A percentile compares a stretch with the other conserved stretches of the same genome.
phyloP scores from a whole-genome alignment of 1,284 basidiomycete genomes.

The Apiotrichum brassicae region DNA sequence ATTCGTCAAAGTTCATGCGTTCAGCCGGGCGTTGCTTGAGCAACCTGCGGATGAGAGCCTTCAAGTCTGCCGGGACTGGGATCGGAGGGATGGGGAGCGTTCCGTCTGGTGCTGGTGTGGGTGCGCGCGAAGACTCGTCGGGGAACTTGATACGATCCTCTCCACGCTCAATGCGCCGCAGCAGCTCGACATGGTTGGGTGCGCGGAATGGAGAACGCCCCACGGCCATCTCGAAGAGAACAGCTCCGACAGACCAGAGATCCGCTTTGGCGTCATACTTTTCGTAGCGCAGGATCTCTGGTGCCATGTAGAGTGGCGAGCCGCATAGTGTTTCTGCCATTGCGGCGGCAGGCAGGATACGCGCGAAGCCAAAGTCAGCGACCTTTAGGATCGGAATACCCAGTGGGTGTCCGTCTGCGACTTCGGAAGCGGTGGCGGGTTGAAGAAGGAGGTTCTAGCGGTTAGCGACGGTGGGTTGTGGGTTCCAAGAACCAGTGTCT shows the following conservation, averaged over 20 bases:
- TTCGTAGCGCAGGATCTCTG: conserved; percentile 93
- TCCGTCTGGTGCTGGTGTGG: conserved; percentile 30
- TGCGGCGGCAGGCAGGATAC: conserved; percentile 81
- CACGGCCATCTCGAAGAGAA: conserved; percentile 90
- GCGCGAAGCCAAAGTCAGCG: conserved; percentile 96
- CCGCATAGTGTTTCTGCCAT: conserved; percentile 98
- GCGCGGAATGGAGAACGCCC: conserved; percentile 93
- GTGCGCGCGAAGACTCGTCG: conserved; percentile 62
- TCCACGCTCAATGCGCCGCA: conserved; percentile 85
- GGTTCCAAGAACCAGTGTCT: too few species aligned
- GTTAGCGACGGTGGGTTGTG: too few species aligned
- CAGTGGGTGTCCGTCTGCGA: conserved; percentile 76
- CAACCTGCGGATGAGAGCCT: conserved; percentile 74
- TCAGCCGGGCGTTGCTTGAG: conserved; percentile 79
- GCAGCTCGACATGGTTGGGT: conserved; percentile 88
- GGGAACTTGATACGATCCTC: conserved; percentile 74
- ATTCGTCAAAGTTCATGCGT: conserved; percentile 83
- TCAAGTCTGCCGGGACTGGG: conserved; percentile 75
- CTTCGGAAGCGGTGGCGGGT: conserved; percentile 69
- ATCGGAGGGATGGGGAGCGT: conserved; percentile 15
- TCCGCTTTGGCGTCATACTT: conserved; percentile 98
- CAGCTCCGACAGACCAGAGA: conserved; percentile 95
- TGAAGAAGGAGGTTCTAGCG: conserved; percentile 78
- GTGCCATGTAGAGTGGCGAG: conserved; percentile 98
- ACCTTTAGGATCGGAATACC: conserved; percentile 93